Base-by-base conservation (phyloP, 352 stramenopile genomes). In the Pythium grandisporangium region DNA sequence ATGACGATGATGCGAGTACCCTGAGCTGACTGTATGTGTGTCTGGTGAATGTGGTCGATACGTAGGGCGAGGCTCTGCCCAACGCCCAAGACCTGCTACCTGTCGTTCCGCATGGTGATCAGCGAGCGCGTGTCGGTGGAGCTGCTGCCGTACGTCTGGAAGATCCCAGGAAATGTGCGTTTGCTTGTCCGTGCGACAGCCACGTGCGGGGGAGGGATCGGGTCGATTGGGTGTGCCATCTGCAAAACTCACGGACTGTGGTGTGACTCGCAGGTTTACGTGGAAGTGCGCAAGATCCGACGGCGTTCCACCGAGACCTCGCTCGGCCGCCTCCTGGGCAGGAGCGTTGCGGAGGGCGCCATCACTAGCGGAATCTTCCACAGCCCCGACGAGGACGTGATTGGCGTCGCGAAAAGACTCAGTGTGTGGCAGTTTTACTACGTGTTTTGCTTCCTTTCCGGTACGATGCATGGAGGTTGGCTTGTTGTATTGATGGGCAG, bases 401-500 rank as follows among this genome's bases (percentile, higher is more conserved):
- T 89, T 42, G 75, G 75, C 1, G 58, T 67, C 22, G 62, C 75
- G 30, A 86, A 86, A 42, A 61, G 69, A 8, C 51, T 89, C 26
- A 85, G 58, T 3, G 53, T 89, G 21, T 59, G 68, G 2, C 72
- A 89, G 43, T 89, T 89, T 44, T 89, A 89, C 57, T 86, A 84
- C 54, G 72, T 89, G 22, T 86, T 80, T 53, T 87, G 73, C 56
- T 89, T 86, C 37, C 42, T 89, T 13, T 79, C 75, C 16, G 66
- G 60, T 73, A 39, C 29, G 38, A 23, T 25, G 13, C 10, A 5
- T 29, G n/a, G n/a, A n/a, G n/a, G n/a, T n/a, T n/a, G n/a, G n/a
- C n/a, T n/a, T n/a, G n/a, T n/a, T n/a, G n/a, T n/a, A n/a, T n/a
- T n/a, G n/a, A n/a, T n/a, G n/a, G n/a, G n/a, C n/a, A n/a, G n/a